These are phyloP conservation scores for Neonothopanus nambi DNA, from an alignment of 1,284 basidiomycete species.

Conservation along the genomic window DNA sequence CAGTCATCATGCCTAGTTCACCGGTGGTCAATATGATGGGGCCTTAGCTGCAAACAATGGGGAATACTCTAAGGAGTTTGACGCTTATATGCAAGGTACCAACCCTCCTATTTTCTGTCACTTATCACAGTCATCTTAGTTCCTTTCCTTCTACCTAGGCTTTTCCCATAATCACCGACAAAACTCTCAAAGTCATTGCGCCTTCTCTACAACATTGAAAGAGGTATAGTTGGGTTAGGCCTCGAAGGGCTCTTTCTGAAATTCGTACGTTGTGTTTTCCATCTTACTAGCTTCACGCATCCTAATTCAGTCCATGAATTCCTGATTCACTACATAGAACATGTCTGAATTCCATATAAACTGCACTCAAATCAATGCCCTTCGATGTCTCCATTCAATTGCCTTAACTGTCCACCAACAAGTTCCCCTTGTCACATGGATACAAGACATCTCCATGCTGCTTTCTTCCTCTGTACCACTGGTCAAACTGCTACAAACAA, in stretches of 20 bases:
- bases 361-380: slow-evolving; percentile 35
- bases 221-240: slow-evolving; percentile 52
- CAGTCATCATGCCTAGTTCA: slow-evolving; percentile 69
- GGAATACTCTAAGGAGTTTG: slow-evolving; percentile 48
- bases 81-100: slow-evolving; percentile 70
- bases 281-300: no score
- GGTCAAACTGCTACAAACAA: no score
- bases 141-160: slow-evolving; percentile 39
- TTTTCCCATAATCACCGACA: slow-evolving; percentile 57
- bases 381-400: slow-evolving; percentile 51
- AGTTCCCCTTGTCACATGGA: slow-evolving; percentile 40
- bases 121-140: slow-evolving; percentile 12
- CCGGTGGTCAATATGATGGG: slow-evolving; percentile 50
- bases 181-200: slow-evolving; percentile 47
- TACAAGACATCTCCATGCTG: slow-evolving; percentile 41
- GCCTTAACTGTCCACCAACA: slow-evolving; percentile 54
- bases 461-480: slow-evolving; percentile 47
- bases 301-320: slow-evolving; percentile 4
- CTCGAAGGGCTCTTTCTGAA: slow-evolving; percentile 62
- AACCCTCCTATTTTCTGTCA: background rate
- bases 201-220: slow-evolving; percentile 39
- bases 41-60: slow-evolving; percentile 49
- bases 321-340: no score
- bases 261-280: slow-evolving; percentile 48
- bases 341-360: slow-evolving; percentile 45